Evolutionary conservation across 2,329 filamentous ascomycete genomes (phyloP).

Genomic region (Stachybotrys echinatus): DNA sequence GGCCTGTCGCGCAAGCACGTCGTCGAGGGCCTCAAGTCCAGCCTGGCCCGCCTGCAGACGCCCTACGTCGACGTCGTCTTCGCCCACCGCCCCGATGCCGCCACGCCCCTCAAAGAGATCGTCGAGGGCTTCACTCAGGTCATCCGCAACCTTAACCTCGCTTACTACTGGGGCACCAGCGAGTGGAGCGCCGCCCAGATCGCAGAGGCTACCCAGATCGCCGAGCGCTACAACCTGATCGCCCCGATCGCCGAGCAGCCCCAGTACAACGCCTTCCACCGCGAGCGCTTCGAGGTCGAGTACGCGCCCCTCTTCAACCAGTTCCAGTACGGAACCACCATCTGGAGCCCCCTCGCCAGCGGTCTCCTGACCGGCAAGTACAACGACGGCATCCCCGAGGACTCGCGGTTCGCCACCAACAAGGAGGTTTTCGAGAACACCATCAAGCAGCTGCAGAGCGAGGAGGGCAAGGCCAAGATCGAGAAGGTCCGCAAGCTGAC

Average conservation of each 20-base stretch:
- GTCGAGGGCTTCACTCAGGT: conserved; percentile 19
- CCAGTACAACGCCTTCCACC: conserved; percentile 57
- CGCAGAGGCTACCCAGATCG: conserved; percentile 46
- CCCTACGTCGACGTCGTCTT: conserved; percentile 19
- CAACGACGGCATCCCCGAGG: conserved; percentile 50
- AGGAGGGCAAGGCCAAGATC: conserved; percentile 17
- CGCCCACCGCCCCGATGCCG: conserved; percentile 17
- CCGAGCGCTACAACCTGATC: conserved; percentile 56
- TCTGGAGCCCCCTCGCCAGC: conserved; percentile 49
- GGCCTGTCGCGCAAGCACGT: conserved; percentile 63
- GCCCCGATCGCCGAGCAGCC: conserved; percentile 63
- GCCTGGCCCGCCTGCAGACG: conserved; percentile 15
- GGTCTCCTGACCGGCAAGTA: conserved; percentile 64
- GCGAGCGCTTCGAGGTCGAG: conserved; percentile 58
- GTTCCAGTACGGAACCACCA: conserved; percentile 54
- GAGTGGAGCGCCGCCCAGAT: conserved; percentile 67
- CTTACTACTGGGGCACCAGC: conserved; percentile 47
- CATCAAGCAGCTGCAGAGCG: conserved; percentile 7
- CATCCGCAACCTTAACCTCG: conserved; percentile 18
- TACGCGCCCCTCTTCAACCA: conserved; percentile 55
- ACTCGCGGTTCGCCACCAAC: conserved; percentile 45
- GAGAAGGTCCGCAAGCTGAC: conserved; percentile 18
- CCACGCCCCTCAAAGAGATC: conserved; percentile 19
- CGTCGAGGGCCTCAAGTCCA: conserved; percentile 39
- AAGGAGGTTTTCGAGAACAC: conserved; percentile 14